These are phyloP conservation scores for Kuraishia piskuri DNA, from an alignment of 805 yeast genomes.

Conservation along the genomic window DNA sequence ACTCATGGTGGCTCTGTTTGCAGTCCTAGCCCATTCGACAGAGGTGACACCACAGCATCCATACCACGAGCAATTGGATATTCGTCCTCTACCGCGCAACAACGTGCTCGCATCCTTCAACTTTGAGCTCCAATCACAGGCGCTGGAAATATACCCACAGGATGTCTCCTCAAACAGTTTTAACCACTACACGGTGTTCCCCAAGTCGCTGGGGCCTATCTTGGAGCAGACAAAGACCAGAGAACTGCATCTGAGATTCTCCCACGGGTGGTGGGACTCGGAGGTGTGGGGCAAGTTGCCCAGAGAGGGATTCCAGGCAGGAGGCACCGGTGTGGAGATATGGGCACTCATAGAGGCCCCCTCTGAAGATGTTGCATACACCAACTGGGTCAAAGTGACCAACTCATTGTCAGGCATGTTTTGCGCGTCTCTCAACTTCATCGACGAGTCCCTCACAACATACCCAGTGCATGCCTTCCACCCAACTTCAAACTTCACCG, in stretches of 20 bases:
- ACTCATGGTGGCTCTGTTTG: neutral
- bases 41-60: constrained; percentile 20
- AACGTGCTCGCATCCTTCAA: constrained; percentile 61
- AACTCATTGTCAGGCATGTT: constrained; percentile 82
- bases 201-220: constrained; percentile 74
- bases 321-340: constrained; percentile 93
- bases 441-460: constrained; percentile 73
- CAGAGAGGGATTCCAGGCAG: constrained; percentile 57
- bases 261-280: constrained; percentile 94
- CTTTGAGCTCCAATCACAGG: constrained; percentile 54
- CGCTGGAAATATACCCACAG: constrained; percentile 14
- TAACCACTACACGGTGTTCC: constrained; percentile 61
- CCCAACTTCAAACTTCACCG: constrained; percentile 13
- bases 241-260: constrained; percentile 76
- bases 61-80: constrained; percentile 51
- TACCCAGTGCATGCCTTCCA: constrained; percentile 40
- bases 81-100: constrained; percentile 71
- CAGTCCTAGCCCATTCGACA: neutral
- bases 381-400: constrained; percentile 63
- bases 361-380: constrained; percentile 42
- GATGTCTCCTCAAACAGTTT: constrained; percentile 10
- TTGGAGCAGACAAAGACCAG: constrained; percentile 56
- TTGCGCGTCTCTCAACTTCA: constrained; percentile 89
- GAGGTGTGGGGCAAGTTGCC: constrained; percentile 84
- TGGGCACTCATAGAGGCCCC: constrained; percentile 79